These are phyloP conservation scores for Ceratobasidium sp. DNA, from an alignment of 1,284 basidiomycete species.

Conservation along the genomic window DNA sequence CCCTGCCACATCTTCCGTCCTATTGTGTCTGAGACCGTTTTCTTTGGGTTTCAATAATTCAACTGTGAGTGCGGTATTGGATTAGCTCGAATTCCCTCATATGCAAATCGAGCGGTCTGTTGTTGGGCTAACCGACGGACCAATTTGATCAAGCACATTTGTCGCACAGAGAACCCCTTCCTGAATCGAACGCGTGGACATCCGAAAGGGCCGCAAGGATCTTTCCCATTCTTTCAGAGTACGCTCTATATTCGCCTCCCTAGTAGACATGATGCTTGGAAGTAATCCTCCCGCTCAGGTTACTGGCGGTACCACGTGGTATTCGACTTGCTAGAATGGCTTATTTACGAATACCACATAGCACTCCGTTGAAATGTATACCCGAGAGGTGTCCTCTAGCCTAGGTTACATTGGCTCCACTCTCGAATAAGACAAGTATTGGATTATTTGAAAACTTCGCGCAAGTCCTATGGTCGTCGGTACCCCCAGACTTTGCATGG, in stretches of 20 bases:
- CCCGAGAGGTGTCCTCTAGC: neutral
- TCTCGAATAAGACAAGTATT: neutral
- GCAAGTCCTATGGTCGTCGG: no score
- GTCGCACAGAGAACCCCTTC: no score
- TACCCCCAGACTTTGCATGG: no score
- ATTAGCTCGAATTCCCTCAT: no score
- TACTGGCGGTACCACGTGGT: neutral
- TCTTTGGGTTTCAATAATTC: no score
- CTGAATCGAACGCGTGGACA: no score
- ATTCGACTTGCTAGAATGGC: neutral
- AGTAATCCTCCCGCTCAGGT: neutral
- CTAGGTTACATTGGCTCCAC: neutral
- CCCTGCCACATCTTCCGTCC: no score
- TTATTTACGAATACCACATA: conserved; percentile 1
- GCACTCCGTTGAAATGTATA: neutral
- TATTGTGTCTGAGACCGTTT: no score
- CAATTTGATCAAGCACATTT: neutral
- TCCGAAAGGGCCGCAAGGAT: no score
- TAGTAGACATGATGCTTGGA: neutral
- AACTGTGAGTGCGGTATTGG: no score
- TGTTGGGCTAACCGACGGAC: neutral
- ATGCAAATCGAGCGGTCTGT: no score
- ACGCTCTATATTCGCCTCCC: neutral
- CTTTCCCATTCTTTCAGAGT: no score
- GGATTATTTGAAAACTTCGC: neutral